Base-by-base conservation (phyloP, 768 basidiomycete genomes). In the Russula olivacea region DNA sequence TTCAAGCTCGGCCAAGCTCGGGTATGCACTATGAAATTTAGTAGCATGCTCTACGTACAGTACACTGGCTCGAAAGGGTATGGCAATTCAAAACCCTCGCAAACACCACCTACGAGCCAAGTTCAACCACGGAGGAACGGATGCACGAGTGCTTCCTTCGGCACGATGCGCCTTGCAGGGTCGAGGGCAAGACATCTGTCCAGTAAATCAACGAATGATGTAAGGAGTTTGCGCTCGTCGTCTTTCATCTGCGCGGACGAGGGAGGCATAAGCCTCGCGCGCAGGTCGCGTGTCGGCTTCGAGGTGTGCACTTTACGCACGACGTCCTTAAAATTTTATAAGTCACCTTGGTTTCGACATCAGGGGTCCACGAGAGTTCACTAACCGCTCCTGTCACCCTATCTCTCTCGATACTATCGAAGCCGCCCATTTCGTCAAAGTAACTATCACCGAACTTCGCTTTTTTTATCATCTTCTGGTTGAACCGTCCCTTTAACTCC, bases 401-500 rank as follows among this genome's bases (percentile, higher is more conserved):
- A 71, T 95, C 91, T 68, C 80, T 85, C 74, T 95, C 94, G 5
- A 93, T 80, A 66, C 84, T 89, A 69, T 85, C 79, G 69, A 98
- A 98, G 32, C 83, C 89, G 54, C 90, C 87, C 79, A 89, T 86
- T 55, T 97, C 94, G 70, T 98, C 95, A 68, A 98, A 99, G 71
- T 94, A 96, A 69, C 89, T 75, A 55, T 92, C 88, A 1, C 91
- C 92, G 75, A 98, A 98, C 71, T 89, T 88, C 0, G 91, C 91
- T 72, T 89, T 93, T 77, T 96, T 97, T 74, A 98, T 89, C 85
- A 93, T 86, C 75, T 93, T 93, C 66, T 84, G 80, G 71, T 93
- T 95, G 77, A 98, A 91, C 54, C 93, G 82, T 40, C 97, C 95
- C 74, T 92, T 95, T 61, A 97, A 80, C 73, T 98, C 96, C 94